phyloP scores from a whole-genome alignment of 108 stramenopile species.

The Cylindrotheca closterium region DNA sequence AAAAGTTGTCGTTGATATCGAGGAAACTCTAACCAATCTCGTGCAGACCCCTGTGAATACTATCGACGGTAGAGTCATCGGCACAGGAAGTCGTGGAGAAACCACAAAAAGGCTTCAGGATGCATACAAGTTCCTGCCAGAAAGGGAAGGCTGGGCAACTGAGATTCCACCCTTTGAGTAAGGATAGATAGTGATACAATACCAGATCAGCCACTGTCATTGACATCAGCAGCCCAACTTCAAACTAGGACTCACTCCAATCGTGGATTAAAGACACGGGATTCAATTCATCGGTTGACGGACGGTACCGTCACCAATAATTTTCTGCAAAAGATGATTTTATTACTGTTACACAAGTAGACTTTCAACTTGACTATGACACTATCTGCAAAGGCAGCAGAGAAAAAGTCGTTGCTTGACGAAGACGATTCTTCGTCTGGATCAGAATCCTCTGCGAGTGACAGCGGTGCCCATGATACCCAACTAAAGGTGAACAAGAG shows the following conservation, averaged over 20 bases:
- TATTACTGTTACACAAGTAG: too few relatives aligned
- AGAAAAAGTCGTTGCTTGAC: constrained; percentile 30
- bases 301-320: too few relatives aligned
- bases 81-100: constrained; percentile 47
- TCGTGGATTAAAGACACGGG: too few relatives aligned
- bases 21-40: too few relatives aligned
- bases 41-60: constrained; percentile 73
- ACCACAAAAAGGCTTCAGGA: constrained; percentile 77
- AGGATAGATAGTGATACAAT: not conserved
- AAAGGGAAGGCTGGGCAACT: constrained; percentile 52
- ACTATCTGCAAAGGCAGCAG: constrained; percentile 1
- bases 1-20: too few relatives aligned
- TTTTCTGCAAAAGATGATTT: too few relatives aligned
- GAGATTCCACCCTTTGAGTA: constrained; percentile 42
- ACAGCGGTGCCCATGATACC: constrained; percentile 1
- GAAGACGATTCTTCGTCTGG: constrained; percentile 13
- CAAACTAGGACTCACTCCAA: too few relatives aligned
- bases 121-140: constrained; percentile 64
- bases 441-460: constrained; percentile 11
- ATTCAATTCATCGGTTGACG: too few relatives aligned
- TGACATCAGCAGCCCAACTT: too few relatives aligned
- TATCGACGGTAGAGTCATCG: constrained; percentile 89
- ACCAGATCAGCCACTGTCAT: too few relatives aligned
- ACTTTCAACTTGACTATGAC: constrained; percentile 8
- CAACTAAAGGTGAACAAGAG: constrained; percentile 57